Percentiles rank a stretch among this genome's conserved stretches.
Evolutionary conservation across 1,139 yeast species (phyloP).

Genomic region (Diutina pseudorugosa): DNA sequence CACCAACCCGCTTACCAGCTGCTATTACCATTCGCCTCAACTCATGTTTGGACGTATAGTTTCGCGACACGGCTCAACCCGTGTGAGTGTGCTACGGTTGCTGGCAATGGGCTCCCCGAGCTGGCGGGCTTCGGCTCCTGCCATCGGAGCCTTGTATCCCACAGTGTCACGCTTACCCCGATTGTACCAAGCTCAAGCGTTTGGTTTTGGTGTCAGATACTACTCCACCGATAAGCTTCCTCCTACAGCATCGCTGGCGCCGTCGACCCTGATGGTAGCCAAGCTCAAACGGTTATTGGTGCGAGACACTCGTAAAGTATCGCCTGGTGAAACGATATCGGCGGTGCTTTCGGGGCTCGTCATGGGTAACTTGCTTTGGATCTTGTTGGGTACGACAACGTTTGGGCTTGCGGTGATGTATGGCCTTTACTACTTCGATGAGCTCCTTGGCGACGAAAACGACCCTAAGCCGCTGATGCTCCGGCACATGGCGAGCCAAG

Average conservation of each 20-base stretch:
- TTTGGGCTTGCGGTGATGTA: constrained; percentile 43
- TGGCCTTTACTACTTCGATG: constrained; percentile 30
- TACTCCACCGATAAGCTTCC: background rate
- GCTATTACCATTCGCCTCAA: background rate
- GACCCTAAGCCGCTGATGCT: background rate
- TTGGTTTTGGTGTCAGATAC: background rate
- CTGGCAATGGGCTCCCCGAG: background rate
- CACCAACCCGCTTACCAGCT: background rate
- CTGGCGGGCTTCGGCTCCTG: background rate
- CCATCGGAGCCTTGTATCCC: background rate
- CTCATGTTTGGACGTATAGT: background rate
- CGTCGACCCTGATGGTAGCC: background rate
- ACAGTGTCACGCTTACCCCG: background rate
- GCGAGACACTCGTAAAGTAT: background rate
- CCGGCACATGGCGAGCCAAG: constrained; percentile 12
- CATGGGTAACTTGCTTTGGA: constrained; percentile 45
- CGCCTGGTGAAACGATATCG: background rate
- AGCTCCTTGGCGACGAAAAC: constrained; percentile 10
- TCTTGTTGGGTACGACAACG: constrained; percentile 54
- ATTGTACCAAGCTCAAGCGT: background rate
- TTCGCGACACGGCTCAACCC: background rate
- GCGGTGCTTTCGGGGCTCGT: constrained; percentile 22
- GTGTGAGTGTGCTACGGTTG: background rate
- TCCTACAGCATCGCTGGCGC: background rate
- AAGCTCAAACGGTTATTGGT: background rate